Evolutionary conservation across 78 protist species (phyloP), one percentile per base, ranked within the genome.

Genomic region (Ministeria vibrans): DNA sequence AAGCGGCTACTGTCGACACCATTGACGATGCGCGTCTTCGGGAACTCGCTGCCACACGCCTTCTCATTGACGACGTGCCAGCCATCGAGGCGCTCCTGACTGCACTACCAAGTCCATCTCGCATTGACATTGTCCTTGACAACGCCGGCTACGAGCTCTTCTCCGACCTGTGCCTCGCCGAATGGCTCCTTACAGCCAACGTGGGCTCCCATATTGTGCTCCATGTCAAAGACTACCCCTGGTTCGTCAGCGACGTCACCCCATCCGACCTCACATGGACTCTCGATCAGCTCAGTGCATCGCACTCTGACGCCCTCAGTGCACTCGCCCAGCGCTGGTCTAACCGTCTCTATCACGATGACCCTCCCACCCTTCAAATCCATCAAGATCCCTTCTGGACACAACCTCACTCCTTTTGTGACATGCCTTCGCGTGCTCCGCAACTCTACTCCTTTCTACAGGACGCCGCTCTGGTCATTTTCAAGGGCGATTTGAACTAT

Each of bases 401-500:
- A 18, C 25, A 6, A 6, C 59, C 34, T 5, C 38, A 44, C 1
- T 51, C 20, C 9, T 70, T 44, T 27, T 7, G 6, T 1, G 44
- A 3, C 20, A 42, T 70, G 76, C 61, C 76, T 41, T 1, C 15
- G 11, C 22, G 4, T 23, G 61, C 61, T 1, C 53, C 61, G 0
- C 23, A 28, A 4, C 76, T 70, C 59, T 70, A 70, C 76, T 18
- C 22, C 2, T 4, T 3, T 1, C 49, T 68, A n/a, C 36, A 11
- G 53, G 38, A 36, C 6, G 18, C 53, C 46, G 1, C 5, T 0
- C 59, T 70, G 5, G 28, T 70, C 62, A 25, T 70, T 3, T 41
- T 70, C 62, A 70, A 70, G 45, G 76, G 76, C 23, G 76, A 70
- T 44, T 38, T 70, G 27, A 70, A 70, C 59, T 70, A 70, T n/a